A percentile compares a stretch with the other conserved stretches of the same genome.
These are phyloP conservation scores for Xylaria sp. DNA, from an alignment of 2,329 filamentous ascomycete species.

Conservation along the genomic window DNA sequence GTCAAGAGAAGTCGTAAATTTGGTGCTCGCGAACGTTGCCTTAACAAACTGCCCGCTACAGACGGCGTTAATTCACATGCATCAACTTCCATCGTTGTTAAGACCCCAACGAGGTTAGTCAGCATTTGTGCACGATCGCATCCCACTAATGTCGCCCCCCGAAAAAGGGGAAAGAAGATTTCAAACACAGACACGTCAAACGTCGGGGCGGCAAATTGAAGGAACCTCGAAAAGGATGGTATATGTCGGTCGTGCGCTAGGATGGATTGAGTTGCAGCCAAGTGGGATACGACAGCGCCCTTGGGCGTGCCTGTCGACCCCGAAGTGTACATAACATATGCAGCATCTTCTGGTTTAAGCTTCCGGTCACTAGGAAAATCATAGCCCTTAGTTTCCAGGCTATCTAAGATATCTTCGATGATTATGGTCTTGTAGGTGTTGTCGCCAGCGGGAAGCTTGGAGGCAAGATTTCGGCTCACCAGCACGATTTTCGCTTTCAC, in stretches of 20 bases:
- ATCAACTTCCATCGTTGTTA: conserved; percentile 76
- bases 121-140: conserved; percentile 77
- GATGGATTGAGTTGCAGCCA: conserved; percentile 82
- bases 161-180: conserved; percentile 86
- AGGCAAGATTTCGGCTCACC: conserved; percentile 63
- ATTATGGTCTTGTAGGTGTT: conserved; percentile 51
- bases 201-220: conserved; percentile 91
- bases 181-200: conserved; percentile 97
- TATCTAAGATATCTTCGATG: conserved; percentile 47
- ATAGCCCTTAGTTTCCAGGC: neutral
- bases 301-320: conserved; percentile 91
- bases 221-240: conserved; percentile 79
- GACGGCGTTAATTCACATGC: conserved; percentile 91
- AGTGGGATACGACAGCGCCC: conserved; percentile 84
- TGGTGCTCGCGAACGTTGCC: conserved; percentile 74
- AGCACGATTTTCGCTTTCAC: conserved; percentile 76
- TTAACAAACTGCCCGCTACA: conserved; percentile 81
- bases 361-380: neutral
- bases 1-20: conserved; percentile 78
- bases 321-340: conserved; percentile 95
- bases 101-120: conserved; percentile 75
- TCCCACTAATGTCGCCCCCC: conserved; percentile 77
- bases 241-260: conserved; percentile 84
- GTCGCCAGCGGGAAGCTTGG: conserved; percentile 52
- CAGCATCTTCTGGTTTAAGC: conserved; percentile 59